These are phyloP conservation scores for Xerocomus nothofagi DNA, from an alignment of 1,284 basidiomycete genomes.

Conservation along the genomic window DNA sequence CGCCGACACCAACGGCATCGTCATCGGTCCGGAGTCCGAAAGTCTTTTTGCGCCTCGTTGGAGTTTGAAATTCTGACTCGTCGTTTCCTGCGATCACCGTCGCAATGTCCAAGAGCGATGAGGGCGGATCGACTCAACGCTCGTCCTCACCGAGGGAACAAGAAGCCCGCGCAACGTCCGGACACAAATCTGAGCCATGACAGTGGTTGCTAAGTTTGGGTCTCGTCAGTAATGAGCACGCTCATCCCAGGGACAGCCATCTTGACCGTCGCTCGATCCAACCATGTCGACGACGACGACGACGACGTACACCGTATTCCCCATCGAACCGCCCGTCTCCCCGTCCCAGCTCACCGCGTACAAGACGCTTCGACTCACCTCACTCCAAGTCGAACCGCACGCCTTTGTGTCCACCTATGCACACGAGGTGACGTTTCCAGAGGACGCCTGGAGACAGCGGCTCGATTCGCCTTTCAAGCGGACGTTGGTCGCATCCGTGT, in stretches of 20 bases:
- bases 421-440: conserved; percentile 33
- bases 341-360: conserved; percentile 26
- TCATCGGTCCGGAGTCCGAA: too few relatives aligned
- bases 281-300: neutral
- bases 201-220: neutral
- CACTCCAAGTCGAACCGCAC: conserved; percentile 37
- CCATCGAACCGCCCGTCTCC: conserved; percentile 17
- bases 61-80: too few relatives aligned
- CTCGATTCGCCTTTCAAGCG: conserved; percentile 28
- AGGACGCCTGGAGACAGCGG: conserved; percentile 35
- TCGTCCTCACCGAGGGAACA: neutral
- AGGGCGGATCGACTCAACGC: neutral
- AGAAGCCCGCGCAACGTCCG: too few relatives aligned
- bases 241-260: neutral
- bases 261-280: neutral
- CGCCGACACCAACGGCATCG: too few relatives aligned
- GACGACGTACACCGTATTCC: conserved; percentile 16
- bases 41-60: too few relatives aligned
- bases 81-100: too few relatives aligned
- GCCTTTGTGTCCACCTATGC: conserved; percentile 38
- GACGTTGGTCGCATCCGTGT: conserved; percentile 30
- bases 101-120: too few relatives aligned
- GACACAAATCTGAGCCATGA: neutral
- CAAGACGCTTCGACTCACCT: conserved; percentile 34
- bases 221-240: neutral